Conservation (phyloP, 345 rosid species). For the Acer campestre region DNA sequence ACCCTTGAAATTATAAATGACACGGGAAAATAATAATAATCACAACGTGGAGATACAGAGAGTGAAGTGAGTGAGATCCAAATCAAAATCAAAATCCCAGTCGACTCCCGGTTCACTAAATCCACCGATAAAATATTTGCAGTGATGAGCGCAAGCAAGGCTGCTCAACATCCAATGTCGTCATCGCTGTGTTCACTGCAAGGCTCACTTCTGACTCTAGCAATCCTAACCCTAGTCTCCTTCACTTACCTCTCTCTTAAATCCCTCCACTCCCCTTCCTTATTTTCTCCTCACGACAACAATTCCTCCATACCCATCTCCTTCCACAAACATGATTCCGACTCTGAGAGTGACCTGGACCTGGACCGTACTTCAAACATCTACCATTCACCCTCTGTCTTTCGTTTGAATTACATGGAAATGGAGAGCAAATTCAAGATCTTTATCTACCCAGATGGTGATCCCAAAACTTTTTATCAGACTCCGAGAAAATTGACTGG, state of each 20-base stretch:
- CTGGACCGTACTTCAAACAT: slow-evolving; percentile 45
- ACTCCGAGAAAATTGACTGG: slow-evolving; percentile 96
- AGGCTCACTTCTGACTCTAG: slow-evolving; percentile 65
- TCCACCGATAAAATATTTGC: neutral
- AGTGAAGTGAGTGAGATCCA: too few relatives aligned
- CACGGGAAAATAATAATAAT: too few relatives aligned
- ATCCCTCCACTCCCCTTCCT: slow-evolving; percentile 47
- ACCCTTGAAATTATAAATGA: too few relatives aligned
- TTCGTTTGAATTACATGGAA: slow-evolving; percentile 66
- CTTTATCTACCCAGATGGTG: slow-evolving; percentile 92
- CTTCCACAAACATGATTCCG: neutral
- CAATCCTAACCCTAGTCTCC: slow-evolving; percentile 68
- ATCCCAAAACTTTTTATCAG: slow-evolving; percentile 81
- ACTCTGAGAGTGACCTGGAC: neutral
- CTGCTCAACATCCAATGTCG: slow-evolving; percentile 1
- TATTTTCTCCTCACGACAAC: slow-evolving; percentile 26
- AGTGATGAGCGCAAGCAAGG: slow-evolving; percentile 15
- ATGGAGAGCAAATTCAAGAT: slow-evolving; percentile 89
- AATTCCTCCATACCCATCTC: slow-evolving; percentile 10
- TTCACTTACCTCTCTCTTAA: slow-evolving; percentile 65
- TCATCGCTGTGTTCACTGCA: slow-evolving; percentile 56
- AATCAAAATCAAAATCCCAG: neutral
- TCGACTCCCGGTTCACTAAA: neutral
- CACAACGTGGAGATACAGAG: too few relatives aligned
- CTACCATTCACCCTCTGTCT: slow-evolving; percentile 66